Percentiles rank a stretch among this genome's conserved stretches.
Evolutionary conservation across 495 filamentous ascomycete genomes (phyloP).

Genomic region (Ascobolus immersus): DNA sequence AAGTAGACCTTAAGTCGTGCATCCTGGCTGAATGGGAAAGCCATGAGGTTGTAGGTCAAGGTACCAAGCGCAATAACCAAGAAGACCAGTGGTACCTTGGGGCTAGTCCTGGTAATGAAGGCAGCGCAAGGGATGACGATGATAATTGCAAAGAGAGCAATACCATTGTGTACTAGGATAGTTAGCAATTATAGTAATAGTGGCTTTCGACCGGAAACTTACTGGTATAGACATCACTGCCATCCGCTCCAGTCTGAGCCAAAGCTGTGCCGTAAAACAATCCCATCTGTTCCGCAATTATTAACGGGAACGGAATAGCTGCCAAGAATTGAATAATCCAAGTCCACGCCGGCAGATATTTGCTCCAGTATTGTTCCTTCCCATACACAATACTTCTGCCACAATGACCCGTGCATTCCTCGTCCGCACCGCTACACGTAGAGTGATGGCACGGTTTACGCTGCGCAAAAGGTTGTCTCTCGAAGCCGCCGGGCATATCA

Average conservation of each 20-base stretch:
- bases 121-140: conserved; percentile 56
- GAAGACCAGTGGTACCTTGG: conserved; percentile 54
- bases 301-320: conserved; percentile 47
- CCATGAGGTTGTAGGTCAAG: conserved; percentile 60
- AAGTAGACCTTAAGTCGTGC: conserved; percentile 73
- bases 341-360: conserved; percentile 36
- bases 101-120: conserved; percentile 65
- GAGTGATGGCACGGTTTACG: no score
- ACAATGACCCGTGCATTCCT: no score
- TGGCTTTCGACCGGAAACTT: no score
- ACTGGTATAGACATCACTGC: conserved; percentile 28
- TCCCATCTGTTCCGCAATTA: conserved; percentile 45
- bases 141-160: conserved; percentile 39
- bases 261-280: conserved; percentile 47
- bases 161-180: conserved; percentile 38
- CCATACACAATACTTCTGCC: conserved; percentile 32
- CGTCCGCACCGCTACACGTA: no score
- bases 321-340: conserved; percentile 75
- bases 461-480: no score
- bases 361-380: conserved; percentile 71
- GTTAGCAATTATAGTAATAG: not conserved
- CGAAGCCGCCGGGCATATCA: no score
- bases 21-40: conserved; percentile 63
- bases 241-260: conserved; percentile 60
- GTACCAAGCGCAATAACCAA: conserved; percentile 50